Evolutionary conservation across 2,329 filamentous ascomycete species (phyloP), one percentile per base, ranked within the genome.

Genomic region (Bipolaris victoriae): DNA sequence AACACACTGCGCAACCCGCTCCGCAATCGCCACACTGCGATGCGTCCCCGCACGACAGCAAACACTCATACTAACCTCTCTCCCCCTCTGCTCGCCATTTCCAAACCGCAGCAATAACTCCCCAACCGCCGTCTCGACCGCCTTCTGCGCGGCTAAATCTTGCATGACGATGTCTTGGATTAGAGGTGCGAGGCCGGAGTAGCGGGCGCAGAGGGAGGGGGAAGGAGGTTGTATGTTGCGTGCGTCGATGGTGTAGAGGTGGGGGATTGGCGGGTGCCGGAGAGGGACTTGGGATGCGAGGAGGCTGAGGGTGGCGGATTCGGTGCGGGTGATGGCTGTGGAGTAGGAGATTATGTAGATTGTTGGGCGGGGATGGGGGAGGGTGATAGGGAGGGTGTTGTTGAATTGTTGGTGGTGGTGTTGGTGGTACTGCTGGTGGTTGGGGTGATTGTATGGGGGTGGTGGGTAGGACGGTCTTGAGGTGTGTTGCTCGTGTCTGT

Each of bases 1-100:
- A 3, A 70, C 58, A 10, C 61, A 62, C 52, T 57, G 47, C 49
- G 62, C 68, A 58, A 73, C 68, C 52, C 57, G 20, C 62, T 74
- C 70, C 26, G 65, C 70, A 52, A 72, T 54, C 11, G 69, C 58
- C 16, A 74, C 71, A 59, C 71, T 74, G 11, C 71, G 65, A 61
- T 74, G 71, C 29, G 71, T 74, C 9, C 71, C 71, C 3, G 62
- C 56, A 26, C 51, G 44, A 52, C 71, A 74, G 40, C 67, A 69
- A 6, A 70, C 65, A 41, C 63, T 67, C 13, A 72, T 24, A 20
- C 55, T 55, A 1, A 58, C 51, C 9, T 58, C 55, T 35, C 40
- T 33, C 51, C n/a, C 40, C 35, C 31, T 45, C 22, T 24, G 4
- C 35, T 48, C 46, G 49, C n/a, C 18, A 9, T 33, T 29, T 1